These are phyloP conservation scores for Talaromyces verruculosus DNA, from an alignment of 2,329 filamentous ascomycete genomes.

Conservation along the genomic window DNA sequence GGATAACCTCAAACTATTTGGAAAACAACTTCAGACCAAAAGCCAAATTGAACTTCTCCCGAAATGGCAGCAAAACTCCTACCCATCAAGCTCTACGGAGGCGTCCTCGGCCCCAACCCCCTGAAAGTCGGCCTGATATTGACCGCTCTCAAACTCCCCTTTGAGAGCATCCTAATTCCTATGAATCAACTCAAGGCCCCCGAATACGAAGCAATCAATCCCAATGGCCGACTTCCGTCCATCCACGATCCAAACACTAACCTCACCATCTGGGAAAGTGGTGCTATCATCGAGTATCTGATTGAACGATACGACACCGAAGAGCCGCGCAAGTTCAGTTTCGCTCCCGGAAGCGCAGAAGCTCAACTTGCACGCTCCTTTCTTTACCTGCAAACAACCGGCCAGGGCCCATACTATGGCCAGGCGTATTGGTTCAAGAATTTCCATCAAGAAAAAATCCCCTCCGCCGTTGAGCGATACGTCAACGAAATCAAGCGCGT, in stretches of 20 bases:
- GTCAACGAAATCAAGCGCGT: constrained; percentile 17
- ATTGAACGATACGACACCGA: constrained; percentile 25
- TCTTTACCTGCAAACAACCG: constrained; percentile 12
- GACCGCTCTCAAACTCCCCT: constrained; percentile 30
- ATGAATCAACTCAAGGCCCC: constrained; percentile 24
- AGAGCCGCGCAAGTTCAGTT: constrained; percentile 23
- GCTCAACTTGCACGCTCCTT: constrained; percentile 13
- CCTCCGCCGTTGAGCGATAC: constrained; percentile 15
- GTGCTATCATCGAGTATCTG: constrained; percentile 20
- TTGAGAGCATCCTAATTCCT: constrained; percentile 23
- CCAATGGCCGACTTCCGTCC: constrained; percentile 17
- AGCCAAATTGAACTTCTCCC: neutral
- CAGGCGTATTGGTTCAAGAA: constrained; percentile 19
- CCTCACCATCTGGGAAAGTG: constrained; percentile 20
- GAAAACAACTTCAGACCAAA: neutral
- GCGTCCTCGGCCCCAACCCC: constrained; percentile 17
- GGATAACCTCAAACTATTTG: neutral
- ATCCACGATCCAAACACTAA: constrained; percentile 21
- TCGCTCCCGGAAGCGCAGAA: constrained; percentile 17
- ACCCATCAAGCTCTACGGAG: constrained; percentile 13
- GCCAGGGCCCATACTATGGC: constrained; percentile 21
- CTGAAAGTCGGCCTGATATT: constrained; percentile 29
- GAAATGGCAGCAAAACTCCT: neutral
- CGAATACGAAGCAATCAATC: constrained; percentile 19
- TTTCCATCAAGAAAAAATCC: constrained; percentile 13